phyloP scores from a whole-genome alignment of 2,329 filamentous ascomycete genomes.

The Fusarium metavorans region DNA sequence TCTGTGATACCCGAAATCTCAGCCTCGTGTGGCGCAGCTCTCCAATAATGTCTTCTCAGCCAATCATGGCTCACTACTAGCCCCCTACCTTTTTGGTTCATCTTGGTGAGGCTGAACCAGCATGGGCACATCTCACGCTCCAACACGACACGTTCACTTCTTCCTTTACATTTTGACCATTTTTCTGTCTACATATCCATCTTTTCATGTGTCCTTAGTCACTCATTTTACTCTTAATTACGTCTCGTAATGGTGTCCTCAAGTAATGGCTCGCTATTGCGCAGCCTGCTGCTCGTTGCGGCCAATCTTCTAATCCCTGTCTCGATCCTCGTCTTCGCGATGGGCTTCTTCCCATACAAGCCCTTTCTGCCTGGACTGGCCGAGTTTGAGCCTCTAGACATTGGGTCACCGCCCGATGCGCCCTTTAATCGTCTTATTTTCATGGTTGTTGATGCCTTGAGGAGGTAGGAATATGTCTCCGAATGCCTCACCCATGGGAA shows the following conservation, averaged over 20 bases:
- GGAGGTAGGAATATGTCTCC: slow-evolving; percentile 69
- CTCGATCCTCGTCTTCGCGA: slow-evolving; percentile 82
- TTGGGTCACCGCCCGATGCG: slow-evolving; percentile 69
- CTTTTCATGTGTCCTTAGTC: slow-evolving; percentile 19
- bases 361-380: slow-evolving; percentile 90
- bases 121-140: slow-evolving; percentile 28
- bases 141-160: slow-evolving; percentile 44
- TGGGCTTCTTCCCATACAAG: slow-evolving; percentile 98
- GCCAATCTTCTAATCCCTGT: slow-evolving; percentile 84
- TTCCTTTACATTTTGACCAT: slow-evolving; percentile 25
- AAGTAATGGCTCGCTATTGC: slow-evolving; percentile 43
- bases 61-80: slow-evolving; percentile 26
- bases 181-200: slow-evolving; percentile 6
- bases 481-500: slow-evolving; percentile 28
- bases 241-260: slow-evolving; percentile 41
- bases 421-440: slow-evolving; percentile 93
- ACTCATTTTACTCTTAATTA: slow-evolving; percentile 17
- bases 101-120: slow-evolving; percentile 42
- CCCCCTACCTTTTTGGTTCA: slow-evolving; percentile 37
- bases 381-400: slow-evolving; percentile 68
- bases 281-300: slow-evolving; percentile 64
- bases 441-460: slow-evolving; percentile 96
- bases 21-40: slow-evolving; percentile 46
- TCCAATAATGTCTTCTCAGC: background rate
- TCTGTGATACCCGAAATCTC: slow-evolving; percentile 44